phyloP scores from a whole-genome alignment of 805 yeast species.

The Aciculoconidium aculeatum region DNA sequence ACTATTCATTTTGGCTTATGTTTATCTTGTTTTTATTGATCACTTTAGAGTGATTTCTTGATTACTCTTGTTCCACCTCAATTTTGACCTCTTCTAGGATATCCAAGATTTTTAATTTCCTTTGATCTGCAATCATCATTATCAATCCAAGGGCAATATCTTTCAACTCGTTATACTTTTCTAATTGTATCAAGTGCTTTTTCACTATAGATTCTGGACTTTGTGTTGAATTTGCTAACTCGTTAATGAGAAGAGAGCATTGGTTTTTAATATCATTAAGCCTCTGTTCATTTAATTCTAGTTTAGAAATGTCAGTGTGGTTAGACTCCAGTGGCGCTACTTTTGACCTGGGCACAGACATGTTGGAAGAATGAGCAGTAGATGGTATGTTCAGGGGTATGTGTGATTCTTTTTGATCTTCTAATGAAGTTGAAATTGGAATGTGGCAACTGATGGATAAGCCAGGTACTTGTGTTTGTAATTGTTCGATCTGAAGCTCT shows the following conservation, averaged over 20 bases:
- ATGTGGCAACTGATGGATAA: too few relatives aligned
- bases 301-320: constrained; percentile 1
- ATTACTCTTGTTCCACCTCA: too few relatives aligned
- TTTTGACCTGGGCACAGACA: constrained; percentile 6
- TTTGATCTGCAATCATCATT: constrained; percentile 56
- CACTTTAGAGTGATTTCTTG: too few relatives aligned
- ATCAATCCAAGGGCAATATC: constrained; percentile 56
- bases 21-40: too few relatives aligned
- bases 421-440: too few relatives aligned
- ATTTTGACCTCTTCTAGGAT: constrained; percentile 50
- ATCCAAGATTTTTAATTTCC: constrained; percentile 39
- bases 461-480: too few relatives aligned
- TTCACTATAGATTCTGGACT: constrained; percentile 44
- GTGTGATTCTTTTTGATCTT: too few relatives aligned
- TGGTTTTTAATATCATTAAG: constrained; percentile 29
- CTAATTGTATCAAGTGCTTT: constrained; percentile 46
- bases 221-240: constrained; percentile 20
- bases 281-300: constrained; percentile 12
- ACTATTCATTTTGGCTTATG: too few relatives aligned
- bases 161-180: constrained; percentile 56
- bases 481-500: too few relatives aligned
- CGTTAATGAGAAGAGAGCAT: constrained; percentile 26
- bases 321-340: constrained; percentile 2
- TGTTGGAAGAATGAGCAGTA: too few relatives aligned
- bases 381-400: too few relatives aligned